phyloP scores from a whole-genome alignment of 805 yeast genomes.

The Saccharomycopsis sp. region DNA sequence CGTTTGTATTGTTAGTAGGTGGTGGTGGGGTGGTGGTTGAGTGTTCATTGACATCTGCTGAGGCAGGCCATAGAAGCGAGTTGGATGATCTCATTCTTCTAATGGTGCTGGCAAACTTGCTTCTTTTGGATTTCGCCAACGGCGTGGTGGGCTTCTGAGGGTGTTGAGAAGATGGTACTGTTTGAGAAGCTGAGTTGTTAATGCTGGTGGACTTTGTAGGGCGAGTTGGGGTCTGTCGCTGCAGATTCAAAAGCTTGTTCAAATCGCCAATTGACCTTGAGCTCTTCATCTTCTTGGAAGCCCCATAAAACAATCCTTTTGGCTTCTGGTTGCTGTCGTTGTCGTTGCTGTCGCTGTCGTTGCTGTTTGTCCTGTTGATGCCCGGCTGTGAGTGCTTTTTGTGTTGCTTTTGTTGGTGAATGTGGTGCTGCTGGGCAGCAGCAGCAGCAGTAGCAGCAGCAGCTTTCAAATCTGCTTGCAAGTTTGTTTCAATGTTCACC shows the following conservation, averaged over 20 bases:
- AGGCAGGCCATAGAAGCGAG: no score
- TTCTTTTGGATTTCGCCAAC: no score
- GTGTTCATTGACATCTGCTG: no score
- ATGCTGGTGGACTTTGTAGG: no score
- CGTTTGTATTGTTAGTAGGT: no score
- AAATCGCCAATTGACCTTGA: constrained; percentile 7
- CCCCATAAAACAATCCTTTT: no score
- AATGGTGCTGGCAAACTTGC: not conserved
- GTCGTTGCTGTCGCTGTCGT: not conserved
- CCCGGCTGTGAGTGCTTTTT: not conserved
- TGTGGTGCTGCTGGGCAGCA: constrained; percentile 44
- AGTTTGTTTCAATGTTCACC: not conserved
- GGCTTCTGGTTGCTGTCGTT: no score
- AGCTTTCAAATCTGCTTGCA: not conserved
- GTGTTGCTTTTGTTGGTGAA: not conserved
- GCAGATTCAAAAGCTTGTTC: not conserved
- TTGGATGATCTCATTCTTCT: constrained; percentile 7
- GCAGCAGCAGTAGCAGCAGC: constrained; percentile 53
- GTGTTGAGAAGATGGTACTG: no score
- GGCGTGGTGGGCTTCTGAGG: no score
- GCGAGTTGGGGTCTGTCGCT: constrained; percentile 1
- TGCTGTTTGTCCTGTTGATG: not conserved
- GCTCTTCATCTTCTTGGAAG: not conserved
- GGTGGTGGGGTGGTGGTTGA: no score
- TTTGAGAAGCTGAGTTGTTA: no score